Conservation (phyloP, 1,284 basidiomycete genomes). For the Trametes hirsuta region DNA sequence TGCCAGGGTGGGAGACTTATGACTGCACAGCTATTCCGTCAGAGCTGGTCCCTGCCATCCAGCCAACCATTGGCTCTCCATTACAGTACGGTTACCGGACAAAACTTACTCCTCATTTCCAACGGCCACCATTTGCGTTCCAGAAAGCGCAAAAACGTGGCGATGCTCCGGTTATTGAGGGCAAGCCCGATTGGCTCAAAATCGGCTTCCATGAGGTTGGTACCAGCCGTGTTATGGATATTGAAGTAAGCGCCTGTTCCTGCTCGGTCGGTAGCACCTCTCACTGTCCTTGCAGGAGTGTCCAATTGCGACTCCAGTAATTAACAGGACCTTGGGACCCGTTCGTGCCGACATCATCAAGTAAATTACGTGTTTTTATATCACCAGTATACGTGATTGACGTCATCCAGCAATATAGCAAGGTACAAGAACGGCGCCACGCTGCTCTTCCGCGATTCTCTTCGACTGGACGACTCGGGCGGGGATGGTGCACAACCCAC, state of each 20-base stretch:
- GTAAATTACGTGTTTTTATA: conserved; percentile 47
- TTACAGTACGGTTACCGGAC: conserved; percentile 93
- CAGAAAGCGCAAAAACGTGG: conserved; percentile 37
- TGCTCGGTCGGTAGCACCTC: background rate
- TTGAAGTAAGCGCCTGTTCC: conserved; percentile 69
- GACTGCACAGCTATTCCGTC: conserved; percentile 53
- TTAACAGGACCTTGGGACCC: conserved; percentile 72
- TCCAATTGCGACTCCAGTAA: conserved; percentile 84
- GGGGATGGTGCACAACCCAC: background rate
- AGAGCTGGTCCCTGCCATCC: conserved; percentile 65
- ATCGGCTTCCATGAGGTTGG: conserved; percentile 93
- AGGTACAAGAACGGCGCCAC: conserved; percentile 91
- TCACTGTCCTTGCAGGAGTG: conserved; percentile 68
- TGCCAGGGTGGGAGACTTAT: background rate
- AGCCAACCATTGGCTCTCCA: conserved; percentile 84
- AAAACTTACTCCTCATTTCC: conserved; percentile 97
- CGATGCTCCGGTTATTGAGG: conserved; percentile 26
- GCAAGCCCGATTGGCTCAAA: conserved; percentile 65
- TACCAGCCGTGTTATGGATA: conserved; percentile 82
- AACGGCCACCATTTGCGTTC: conserved; percentile 68
- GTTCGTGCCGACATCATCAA: conserved; percentile 72
- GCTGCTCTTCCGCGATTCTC: conserved; percentile 88
- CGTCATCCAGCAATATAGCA: conserved; percentile 65
- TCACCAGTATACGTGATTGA: background rate
- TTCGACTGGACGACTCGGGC: conserved; percentile 39